These are phyloP conservation scores for Ganoderma leucocontextum DNA, from an alignment of 1,284 basidiomycete species.

Conservation along the genomic window DNA sequence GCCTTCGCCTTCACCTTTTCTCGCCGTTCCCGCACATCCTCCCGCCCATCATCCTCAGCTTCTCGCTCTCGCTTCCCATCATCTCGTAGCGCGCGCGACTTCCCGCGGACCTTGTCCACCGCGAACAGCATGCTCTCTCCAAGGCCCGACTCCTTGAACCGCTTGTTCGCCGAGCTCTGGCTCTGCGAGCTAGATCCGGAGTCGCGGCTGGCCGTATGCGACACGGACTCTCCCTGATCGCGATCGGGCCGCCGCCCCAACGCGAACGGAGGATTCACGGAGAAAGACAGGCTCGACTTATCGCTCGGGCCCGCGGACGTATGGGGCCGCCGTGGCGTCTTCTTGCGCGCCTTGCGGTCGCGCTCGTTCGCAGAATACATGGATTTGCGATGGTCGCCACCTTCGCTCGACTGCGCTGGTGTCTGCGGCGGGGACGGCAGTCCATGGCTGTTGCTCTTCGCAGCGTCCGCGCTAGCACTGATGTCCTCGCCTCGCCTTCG, in stretches of 20 bases:
- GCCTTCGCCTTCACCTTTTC: conserved; percentile 27
- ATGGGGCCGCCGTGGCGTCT: conserved; percentile 60
- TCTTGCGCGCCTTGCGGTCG: conserved; percentile 38
- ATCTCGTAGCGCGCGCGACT: conserved; percentile 26
- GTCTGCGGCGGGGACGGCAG: conserved; percentile 33
- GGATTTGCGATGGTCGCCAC: conserved; percentile 18
- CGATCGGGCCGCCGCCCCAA: conserved; percentile 19
- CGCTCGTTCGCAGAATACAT: conserved; percentile 1
- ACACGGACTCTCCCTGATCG: conserved; percentile 20
- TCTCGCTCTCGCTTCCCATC: conserved; percentile 32
- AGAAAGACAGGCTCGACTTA: conserved; percentile 47
- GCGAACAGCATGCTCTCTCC: conserved; percentile 32
- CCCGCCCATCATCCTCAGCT: conserved; percentile 23
- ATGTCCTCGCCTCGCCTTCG: conserved; percentile 36
- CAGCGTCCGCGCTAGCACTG: conserved; percentile 19
- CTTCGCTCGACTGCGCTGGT: conserved; percentile 30
- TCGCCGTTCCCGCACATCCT: conserved; percentile 30
- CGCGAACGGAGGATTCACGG: conserved; percentile 30
- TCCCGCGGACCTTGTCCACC: conserved; percentile 30
- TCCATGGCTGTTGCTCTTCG: conserved; percentile 20
- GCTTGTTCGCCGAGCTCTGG: conserved; percentile 22
- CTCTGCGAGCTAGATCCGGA: conserved; percentile 30
- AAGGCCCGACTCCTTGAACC: conserved; percentile 30
- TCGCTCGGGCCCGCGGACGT: conserved; percentile 75
- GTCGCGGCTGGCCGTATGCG: conserved; percentile 36